phyloP scores from a whole-genome alignment of 2,329 filamentous ascomycete species.

The Aureobasidium uvarum region DNA sequence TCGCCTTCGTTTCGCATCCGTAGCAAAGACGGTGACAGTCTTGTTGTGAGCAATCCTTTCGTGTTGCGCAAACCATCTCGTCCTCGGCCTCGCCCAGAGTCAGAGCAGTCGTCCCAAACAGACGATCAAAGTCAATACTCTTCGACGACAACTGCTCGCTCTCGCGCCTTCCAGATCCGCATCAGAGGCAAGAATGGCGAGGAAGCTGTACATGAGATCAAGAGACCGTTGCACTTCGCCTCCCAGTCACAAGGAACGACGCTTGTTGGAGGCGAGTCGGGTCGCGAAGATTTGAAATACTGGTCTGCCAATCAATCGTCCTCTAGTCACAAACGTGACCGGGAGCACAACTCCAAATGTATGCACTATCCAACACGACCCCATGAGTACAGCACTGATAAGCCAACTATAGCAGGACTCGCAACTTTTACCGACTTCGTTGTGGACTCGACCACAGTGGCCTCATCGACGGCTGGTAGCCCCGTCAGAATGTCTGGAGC shows the following conservation, averaged over 20 bases:
- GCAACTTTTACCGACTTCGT: background rate
- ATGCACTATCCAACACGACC: background rate
- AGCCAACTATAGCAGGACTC: background rate
- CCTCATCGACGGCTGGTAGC: background rate
- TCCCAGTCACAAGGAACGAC: slow-evolving; percentile 19
- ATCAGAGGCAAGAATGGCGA: slow-evolving; percentile 32
- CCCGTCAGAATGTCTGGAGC: slow-evolving; percentile 32
- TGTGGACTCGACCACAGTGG: background rate
- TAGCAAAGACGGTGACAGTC: slow-evolving; percentile 31
- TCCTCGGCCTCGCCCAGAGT: background rate
- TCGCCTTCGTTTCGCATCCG: slow-evolving; percentile 20
- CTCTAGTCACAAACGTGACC: background rate
- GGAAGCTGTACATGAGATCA: slow-evolving; percentile 29
- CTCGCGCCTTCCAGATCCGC: slow-evolving; percentile 19
- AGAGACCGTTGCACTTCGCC: slow-evolving; percentile 21
- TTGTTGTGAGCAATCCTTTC: slow-evolving; percentile 27
- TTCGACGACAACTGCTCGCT: background rate
- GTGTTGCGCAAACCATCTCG: slow-evolving; percentile 19
- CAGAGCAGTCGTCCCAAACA: background rate
- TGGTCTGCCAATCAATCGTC: slow-evolving; percentile 6
- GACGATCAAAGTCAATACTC: background rate
- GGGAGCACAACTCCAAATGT: background rate
- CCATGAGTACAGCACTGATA: background rate
- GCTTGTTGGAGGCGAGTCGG: slow-evolving; percentile 20
- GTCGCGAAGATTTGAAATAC: slow-evolving; percentile 4